These are phyloP conservation scores for Rhizopogon vinicolor DNA, from an alignment of 768 basidiomycete genomes.

Conservation along the genomic window DNA sequence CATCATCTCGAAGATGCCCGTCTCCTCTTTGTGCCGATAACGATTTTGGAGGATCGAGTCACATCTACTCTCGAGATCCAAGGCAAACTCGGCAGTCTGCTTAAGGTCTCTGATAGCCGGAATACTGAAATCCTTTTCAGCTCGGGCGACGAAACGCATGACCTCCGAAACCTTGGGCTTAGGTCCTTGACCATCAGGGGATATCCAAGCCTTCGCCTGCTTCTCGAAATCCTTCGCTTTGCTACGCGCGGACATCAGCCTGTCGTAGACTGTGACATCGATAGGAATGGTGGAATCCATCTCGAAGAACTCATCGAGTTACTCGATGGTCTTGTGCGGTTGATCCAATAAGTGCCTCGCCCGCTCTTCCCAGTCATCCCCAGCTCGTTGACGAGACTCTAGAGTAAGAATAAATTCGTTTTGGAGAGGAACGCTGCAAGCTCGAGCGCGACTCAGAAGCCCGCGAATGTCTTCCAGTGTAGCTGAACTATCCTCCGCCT, in stretches of 20 bases:
- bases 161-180: conserved; percentile 69
- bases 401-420: conserved; percentile 64
- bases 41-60: conserved; percentile 67
- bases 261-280: conserved; percentile 59
- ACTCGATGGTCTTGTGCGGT: conserved; percentile 68
- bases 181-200: conserved; percentile 46
- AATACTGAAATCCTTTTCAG: conserved; percentile 76
- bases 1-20: conserved; percentile 70
- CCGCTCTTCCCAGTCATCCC: conserved; percentile 72
- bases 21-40: conserved; percentile 49
- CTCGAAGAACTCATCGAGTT: conserved; percentile 69
- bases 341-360: conserved; percentile 64
- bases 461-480: conserved; percentile 76
- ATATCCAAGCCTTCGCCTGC: conserved; percentile 69
- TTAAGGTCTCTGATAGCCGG: conserved; percentile 61
- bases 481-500: conserved; percentile 58
- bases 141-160: conserved; percentile 59
- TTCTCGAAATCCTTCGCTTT: conserved; percentile 80
- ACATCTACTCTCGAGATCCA: conserved; percentile 71
- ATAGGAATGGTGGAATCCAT: conserved; percentile 66
- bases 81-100: conserved; percentile 69
- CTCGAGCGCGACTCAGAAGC: conserved; percentile 63
- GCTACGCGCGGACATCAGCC: conserved; percentile 55
- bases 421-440: conserved; percentile 59
- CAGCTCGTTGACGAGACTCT: conserved; percentile 58